Percentiles rank a stretch among this genome's conserved stretches.
These are phyloP conservation scores for Fonsecaea monophora DNA, from an alignment of 2,329 filamentous ascomycete species.

Conservation along the genomic window DNA sequence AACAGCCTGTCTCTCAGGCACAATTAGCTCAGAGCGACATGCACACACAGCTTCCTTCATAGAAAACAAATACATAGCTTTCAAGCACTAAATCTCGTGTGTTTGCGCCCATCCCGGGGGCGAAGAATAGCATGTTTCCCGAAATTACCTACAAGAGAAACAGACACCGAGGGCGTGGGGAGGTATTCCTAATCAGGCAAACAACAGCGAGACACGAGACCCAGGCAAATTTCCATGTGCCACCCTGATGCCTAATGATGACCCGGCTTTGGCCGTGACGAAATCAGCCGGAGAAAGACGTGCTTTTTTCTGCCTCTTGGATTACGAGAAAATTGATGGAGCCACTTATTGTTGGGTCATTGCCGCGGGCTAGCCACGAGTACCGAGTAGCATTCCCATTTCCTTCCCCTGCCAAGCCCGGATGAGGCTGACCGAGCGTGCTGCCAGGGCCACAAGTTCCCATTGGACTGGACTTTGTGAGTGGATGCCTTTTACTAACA, in stretches of 20 bases:
- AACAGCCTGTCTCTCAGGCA: no score
- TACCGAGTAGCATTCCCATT: not conserved
- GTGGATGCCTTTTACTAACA: no score
- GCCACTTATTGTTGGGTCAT: not conserved
- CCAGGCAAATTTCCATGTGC: not conserved
- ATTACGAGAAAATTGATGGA: not conserved
- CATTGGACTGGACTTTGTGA: not conserved
- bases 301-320: not conserved
- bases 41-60: no score
- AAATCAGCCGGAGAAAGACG: constrained; percentile 8
- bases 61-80: no score
- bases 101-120: not conserved
- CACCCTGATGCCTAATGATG: not conserved
- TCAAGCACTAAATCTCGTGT: no score
- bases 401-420: constrained; percentile 15
- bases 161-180: not conserved
- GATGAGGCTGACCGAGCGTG: constrained; percentile 9
- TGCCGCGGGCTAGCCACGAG: not conserved
- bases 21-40: no score
- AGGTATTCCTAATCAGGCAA: not conserved
- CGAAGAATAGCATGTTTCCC: not conserved
- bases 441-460: not conserved
- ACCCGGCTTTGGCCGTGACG: not conserved
- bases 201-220: not conserved
- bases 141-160: not conserved